These are phyloP conservation scores for Dinochytrium kinnereticum DNA, from an alignment of 371 early-diverging fungal genomes.

Conservation along the genomic window DNA sequence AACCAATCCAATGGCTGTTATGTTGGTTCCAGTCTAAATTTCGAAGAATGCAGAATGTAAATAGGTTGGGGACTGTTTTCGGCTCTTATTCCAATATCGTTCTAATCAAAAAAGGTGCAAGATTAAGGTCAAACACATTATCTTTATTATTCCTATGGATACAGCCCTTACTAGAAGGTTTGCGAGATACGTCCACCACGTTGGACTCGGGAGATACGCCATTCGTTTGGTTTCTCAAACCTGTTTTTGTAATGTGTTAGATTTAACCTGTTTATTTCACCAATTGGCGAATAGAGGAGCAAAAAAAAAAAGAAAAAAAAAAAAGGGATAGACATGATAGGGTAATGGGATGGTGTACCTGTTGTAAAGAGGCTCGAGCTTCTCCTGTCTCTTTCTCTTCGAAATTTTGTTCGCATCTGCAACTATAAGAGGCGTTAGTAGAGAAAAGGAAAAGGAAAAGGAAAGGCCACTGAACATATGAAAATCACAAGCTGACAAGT, in stretches of 20 bases:
- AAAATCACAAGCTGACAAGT: constrained; percentile 3
- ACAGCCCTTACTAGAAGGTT: constrained; percentile 46
- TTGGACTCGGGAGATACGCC: constrained; percentile 54
- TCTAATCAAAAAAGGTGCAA: too few relatives aligned
- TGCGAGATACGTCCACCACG: constrained; percentile 46
- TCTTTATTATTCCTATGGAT: too few relatives aligned
- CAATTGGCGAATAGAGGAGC: background rate
- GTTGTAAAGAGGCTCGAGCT: constrained; percentile 90
- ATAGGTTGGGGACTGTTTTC: too few relatives aligned
- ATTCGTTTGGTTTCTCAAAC: constrained; percentile 54
- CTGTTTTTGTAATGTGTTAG: too few relatives aligned
- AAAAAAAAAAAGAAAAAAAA: constrained; percentile 2
- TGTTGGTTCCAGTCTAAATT: too few relatives aligned
- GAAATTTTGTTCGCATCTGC: constrained; percentile 92
- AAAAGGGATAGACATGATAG: too few relatives aligned
- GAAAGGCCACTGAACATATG: background rate
- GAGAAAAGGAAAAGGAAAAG: background rate
- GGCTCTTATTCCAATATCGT: too few relatives aligned
- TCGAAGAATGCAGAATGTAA: too few relatives aligned
- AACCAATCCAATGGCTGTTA: too few relatives aligned
- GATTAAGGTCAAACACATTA: too few relatives aligned
- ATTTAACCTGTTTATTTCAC: background rate
- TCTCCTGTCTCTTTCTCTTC: constrained; percentile 92
- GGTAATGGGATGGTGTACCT: constrained; percentile 84
- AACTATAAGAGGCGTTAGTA: constrained; percentile 9